phyloP scores from a whole-genome alignment of 2,329 filamentous ascomycete species.

The Coniosporium tulheliwenetii region DNA sequence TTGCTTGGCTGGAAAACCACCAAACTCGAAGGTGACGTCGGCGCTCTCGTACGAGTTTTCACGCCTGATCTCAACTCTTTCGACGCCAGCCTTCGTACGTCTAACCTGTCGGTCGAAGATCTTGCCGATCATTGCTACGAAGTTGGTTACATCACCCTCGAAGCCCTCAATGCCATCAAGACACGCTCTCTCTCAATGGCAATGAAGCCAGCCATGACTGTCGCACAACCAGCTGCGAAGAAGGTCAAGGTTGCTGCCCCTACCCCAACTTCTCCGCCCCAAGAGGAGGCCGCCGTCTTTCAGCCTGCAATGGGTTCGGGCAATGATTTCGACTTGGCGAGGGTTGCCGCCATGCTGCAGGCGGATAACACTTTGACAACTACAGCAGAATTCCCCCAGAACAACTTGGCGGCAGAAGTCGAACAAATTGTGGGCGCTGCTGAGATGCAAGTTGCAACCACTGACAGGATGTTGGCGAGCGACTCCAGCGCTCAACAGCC shows the following conservation, averaged over 20 bases:
- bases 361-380: too few species aligned
- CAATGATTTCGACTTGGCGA: too few species aligned
- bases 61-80: constrained; percentile 6
- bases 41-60: background rate
- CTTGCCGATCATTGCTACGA: constrained; percentile 13
- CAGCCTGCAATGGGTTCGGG: background rate
- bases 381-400: too few species aligned
- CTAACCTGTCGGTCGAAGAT: constrained; percentile 18
- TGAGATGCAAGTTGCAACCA: background rate
- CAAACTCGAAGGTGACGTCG: constrained; percentile 12
- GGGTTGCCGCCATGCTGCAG: too few species aligned
- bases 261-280: background rate
- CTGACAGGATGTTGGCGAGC: background rate
- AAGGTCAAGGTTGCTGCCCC: background rate
- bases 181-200: background rate
- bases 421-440: background rate
- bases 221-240: background rate
- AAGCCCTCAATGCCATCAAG: constrained; percentile 4
- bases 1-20: constrained; percentile 30
- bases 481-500: background rate
- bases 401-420: background rate
- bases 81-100: constrained; percentile 9
- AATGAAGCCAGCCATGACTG: constrained; percentile 4
- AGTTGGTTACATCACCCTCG: constrained; percentile 11
- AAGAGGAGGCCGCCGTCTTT: background rate